Evolutionary conservation across 23 red algal species (phyloP).

Genomic region (Cyanidioschyzon merolae): DNA sequence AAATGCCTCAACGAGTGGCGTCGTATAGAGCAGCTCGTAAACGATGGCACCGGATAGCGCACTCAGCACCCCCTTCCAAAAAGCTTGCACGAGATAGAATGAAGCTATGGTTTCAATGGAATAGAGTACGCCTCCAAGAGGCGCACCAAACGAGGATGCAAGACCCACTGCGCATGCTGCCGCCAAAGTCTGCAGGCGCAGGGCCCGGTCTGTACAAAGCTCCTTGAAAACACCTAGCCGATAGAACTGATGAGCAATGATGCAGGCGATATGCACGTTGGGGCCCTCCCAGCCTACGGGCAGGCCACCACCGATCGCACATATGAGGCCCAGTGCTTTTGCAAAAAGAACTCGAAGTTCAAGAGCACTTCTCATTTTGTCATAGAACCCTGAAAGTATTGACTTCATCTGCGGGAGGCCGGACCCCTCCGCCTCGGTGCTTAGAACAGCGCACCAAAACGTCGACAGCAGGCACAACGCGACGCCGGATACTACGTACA

Average conservation of each 20-base stretch:
- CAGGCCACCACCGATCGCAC: slow-evolving; percentile 88
- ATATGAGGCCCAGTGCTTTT: slow-evolving; percentile 81
- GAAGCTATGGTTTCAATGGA: slow-evolving; percentile 86
- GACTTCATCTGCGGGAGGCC: slow-evolving; percentile 97
- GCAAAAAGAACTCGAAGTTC: slow-evolving; percentile 75
- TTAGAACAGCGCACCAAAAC: slow-evolving; percentile 52
- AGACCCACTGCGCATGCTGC: slow-evolving; percentile 92
- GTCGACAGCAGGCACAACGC: slow-evolving; percentile 67
- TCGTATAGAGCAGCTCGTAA: slow-evolving; percentile 91
- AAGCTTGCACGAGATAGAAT: slow-evolving; percentile 95
- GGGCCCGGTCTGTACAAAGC: slow-evolving; percentile 55
- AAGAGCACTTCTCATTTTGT: slow-evolving; percentile 64
- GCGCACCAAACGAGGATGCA: slow-evolving; percentile 86
- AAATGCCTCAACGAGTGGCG: slow-evolving; percentile 98
- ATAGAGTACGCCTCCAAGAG: slow-evolving; percentile 92
- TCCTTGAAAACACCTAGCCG: slow-evolving; percentile 68
- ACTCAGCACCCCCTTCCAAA: slow-evolving; percentile 80
- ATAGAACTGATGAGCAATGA: slow-evolving; percentile 94
- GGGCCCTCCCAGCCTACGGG: slow-evolving; percentile 99
- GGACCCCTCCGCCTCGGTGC: slow-evolving; percentile 80
- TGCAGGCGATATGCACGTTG: slow-evolving; percentile 97
- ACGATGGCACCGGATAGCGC: slow-evolving; percentile 76
- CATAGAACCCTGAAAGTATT: slow-evolving; percentile 98
- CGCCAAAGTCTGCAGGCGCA: slow-evolving; percentile 95
- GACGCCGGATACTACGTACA: slow-evolving; percentile 62